phyloP scores from a whole-genome alignment of 305 asterid genomes.

The Fraxinus nigra region DNA sequence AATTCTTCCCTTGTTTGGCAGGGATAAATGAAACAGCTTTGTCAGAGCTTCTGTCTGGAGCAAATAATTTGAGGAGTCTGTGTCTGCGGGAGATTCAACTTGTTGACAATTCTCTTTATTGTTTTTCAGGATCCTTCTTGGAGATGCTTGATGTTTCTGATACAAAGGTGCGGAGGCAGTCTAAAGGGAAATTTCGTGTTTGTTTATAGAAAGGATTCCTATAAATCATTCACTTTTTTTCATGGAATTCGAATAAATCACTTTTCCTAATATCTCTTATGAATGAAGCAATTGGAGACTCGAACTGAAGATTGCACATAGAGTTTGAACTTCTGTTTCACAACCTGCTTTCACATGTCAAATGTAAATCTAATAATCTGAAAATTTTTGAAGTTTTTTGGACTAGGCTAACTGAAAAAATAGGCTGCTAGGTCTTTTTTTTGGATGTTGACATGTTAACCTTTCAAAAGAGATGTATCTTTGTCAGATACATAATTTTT shows the following conservation, averaged over 20 bases:
- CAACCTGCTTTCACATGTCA: neutral
- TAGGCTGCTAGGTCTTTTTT: neutral
- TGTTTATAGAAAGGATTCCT: constrained; percentile 6
- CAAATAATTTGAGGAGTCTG: constrained; percentile 53
- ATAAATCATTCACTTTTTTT: constrained; percentile 5
- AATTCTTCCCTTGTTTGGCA: constrained; percentile 31
- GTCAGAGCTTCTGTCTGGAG: constrained; percentile 58
- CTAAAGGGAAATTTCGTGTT: constrained; percentile 2
- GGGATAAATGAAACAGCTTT: constrained; percentile 48
- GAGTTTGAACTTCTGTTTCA: neutral
- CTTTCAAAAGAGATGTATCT: neutral
- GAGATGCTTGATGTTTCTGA: constrained; percentile 86
- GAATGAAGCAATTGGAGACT: neutral
- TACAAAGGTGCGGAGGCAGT: constrained; percentile 51
- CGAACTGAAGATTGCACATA: constrained; percentile 4
- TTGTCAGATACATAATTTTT: neutral
- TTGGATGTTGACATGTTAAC: neutral
- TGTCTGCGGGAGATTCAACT: constrained; percentile 67
- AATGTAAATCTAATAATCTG: neutral
- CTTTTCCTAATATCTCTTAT: neutral
- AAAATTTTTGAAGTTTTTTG: neutral
- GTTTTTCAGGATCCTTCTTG: constrained; percentile 62
- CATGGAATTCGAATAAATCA: neutral
- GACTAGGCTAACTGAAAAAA: constrained; percentile 2
- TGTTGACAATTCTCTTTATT: constrained; percentile 52